These are phyloP conservation scores for Ascobolus immersus DNA, from an alignment of 495 filamentous ascomycete genomes.

Conservation along the genomic window DNA sequence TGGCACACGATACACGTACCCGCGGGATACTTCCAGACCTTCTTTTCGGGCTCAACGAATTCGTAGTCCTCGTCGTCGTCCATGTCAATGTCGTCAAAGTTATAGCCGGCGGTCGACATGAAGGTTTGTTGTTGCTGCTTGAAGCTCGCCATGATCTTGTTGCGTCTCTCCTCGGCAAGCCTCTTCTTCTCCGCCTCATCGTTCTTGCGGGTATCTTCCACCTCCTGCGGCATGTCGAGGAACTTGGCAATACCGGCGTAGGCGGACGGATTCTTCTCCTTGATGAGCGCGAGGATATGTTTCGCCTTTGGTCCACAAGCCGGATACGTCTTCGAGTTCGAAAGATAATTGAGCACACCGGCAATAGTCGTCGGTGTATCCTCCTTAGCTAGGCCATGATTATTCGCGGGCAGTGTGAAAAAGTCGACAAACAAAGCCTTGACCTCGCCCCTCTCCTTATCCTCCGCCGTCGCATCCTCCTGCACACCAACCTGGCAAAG, in stretches of 20 bases:
- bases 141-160: slow-evolving; percentile 85
- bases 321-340: slow-evolving; percentile 45
- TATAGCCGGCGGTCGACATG: slow-evolving; percentile 46
- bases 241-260: slow-evolving; percentile 41
- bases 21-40: slow-evolving; percentile 76
- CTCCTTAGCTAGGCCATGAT: too few relatives aligned
- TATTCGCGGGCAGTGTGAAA: too few relatives aligned
- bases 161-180: slow-evolving; percentile 66
- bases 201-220: slow-evolving; percentile 18
- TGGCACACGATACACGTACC: slow-evolving; percentile 92
- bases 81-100: slow-evolving; percentile 6
- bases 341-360: slow-evolving; percentile 46
- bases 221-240: slow-evolving; percentile 22
- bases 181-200: slow-evolving; percentile 58
- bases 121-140: slow-evolving; percentile 91
- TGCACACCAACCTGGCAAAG: slow-evolving; percentile 55
- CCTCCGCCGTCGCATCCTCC: slow-evolving; percentile 46
- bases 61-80: slow-evolving; percentile 43
- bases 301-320: slow-evolving; percentile 63
- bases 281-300: slow-evolving; percentile 64
- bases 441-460: slow-evolving; percentile 20
- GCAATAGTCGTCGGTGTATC: too few relatives aligned
- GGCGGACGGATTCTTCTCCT: slow-evolving; percentile 44
- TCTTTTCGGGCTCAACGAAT: slow-evolving; percentile 37
- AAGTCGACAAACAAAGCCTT: slow-evolving; percentile 15